phyloP scores from a whole-genome alignment of 2,329 filamentous ascomycete genomes.

The Pseudogymnoascus sp. region DNA sequence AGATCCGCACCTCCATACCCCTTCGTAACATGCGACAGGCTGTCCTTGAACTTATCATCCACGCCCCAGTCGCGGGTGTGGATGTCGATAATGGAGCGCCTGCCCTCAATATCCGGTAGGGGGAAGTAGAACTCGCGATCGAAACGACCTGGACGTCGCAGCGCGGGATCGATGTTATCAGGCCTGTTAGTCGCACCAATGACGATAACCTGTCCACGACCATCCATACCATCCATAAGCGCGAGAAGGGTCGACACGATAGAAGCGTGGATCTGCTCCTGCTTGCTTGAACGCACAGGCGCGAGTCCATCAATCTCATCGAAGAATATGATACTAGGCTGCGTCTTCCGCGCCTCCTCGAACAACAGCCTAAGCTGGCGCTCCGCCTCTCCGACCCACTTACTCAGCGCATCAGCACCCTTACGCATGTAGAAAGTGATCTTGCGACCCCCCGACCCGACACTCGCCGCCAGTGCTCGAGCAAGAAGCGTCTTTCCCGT shows the following conservation, averaged over 20 bases:
- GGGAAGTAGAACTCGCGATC: slow-evolving; percentile 98
- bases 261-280: slow-evolving; percentile 96
- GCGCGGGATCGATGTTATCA: slow-evolving; percentile 92
- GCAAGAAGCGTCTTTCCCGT: slow-evolving; percentile 95
- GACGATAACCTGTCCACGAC: slow-evolving; percentile 94
- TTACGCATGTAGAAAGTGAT: slow-evolving; percentile 99
- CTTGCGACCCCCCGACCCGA: slow-evolving; percentile 82
- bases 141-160: slow-evolving; percentile 87
- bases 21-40: slow-evolving; percentile 82
- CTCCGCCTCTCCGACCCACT: slow-evolving; percentile 98
- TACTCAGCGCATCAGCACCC: slow-evolving; percentile 92
- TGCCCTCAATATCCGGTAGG: slow-evolving; percentile 70
- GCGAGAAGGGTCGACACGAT: slow-evolving; percentile 93
- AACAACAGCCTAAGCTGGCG: slow-evolving; percentile 89
- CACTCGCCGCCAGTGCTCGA: slow-evolving; percentile 82
- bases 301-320: slow-evolving; percentile 97
- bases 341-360: slow-evolving; percentile 89
- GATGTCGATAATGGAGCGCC: slow-evolving; percentile 85
- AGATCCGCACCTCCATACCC: slow-evolving; percentile 95
- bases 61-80: slow-evolving; percentile 93
- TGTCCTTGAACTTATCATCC: slow-evolving; percentile 68
- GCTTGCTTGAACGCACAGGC: slow-evolving; percentile 92
- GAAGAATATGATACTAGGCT: slow-evolving; percentile 99
- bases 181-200: slow-evolving; percentile 98
- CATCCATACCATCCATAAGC: slow-evolving; percentile 96